Conservation (phyloP, 2,329 filamentous ascomycete genomes). For the Penicillium sp. region DNA sequence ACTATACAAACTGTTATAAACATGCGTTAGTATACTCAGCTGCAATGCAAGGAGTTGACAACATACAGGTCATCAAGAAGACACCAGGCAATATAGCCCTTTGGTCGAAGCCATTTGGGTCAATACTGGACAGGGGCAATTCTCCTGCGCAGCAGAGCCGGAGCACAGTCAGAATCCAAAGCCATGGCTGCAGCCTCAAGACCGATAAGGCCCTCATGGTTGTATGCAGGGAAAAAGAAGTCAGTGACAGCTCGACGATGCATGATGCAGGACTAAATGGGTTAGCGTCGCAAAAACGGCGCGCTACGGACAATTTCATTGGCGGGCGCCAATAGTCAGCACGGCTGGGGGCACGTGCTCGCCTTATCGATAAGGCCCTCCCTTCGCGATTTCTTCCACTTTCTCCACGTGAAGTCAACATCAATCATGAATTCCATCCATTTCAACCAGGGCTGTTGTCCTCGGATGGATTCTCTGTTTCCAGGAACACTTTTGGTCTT, state of each 20-base stretch:
- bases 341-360: not conserved
- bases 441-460: not conserved
- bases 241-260: not conserved
- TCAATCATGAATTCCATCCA: not conserved
- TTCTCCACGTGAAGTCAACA: not conserved
- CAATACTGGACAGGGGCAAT: not conserved
- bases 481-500: not conserved
- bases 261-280: not conserved
- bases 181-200: not conserved
- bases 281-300: not conserved
- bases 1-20: slow-evolving; percentile 6
- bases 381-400: no score
- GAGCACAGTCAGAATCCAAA: not conserved
- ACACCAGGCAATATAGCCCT: not conserved
- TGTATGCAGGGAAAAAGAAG: not conserved
- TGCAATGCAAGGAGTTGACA: not conserved
- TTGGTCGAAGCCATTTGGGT: not conserved
- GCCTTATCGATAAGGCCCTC: not conserved
- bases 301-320: not conserved
- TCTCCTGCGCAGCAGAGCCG: not conserved
- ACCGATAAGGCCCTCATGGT: not conserved
- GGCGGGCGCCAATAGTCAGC: slow-evolving; percentile 3
- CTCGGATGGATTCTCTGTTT: not conserved
- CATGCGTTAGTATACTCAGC: not conserved
- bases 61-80: slow-evolving; percentile 9